Evolutionary conservation across 208 protist species (phyloP).

Genomic region (Trypanosoma theileri): DNA sequence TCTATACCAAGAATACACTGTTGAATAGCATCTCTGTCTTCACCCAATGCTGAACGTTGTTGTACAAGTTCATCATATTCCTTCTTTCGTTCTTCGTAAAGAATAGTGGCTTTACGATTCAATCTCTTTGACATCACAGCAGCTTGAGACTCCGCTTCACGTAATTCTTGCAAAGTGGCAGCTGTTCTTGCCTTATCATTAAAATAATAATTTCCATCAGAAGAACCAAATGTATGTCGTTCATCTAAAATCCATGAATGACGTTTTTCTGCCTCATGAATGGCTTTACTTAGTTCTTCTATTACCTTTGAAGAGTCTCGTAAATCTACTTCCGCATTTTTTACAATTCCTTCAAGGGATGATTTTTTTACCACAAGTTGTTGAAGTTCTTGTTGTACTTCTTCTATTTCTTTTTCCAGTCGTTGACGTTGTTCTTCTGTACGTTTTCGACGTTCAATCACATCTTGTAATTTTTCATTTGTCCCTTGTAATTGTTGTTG

Average conservation of each 20-base stretch:
- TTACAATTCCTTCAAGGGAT: constrained; percentile 61
- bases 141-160: constrained; percentile 70
- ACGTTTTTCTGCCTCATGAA: constrained; percentile 64
- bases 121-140: constrained; percentile 77
- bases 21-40: constrained; percentile 97
- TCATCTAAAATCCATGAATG: constrained; percentile 61
- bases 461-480: constrained; percentile 36
- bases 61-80: constrained; percentile 97
- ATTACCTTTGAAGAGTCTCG: constrained; percentile 42
- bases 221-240: constrained; percentile 43
- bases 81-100: constrained; percentile 94
- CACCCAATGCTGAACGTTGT: constrained; percentile 91
- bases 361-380: constrained; percentile 55
- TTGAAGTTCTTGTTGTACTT: constrained; percentile 73
- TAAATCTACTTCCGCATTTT: constrained; percentile 84
- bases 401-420: constrained; percentile 79
- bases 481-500: constrained; percentile 36
- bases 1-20: constrained; percentile 97
- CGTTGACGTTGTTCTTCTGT: constrained; percentile 50
- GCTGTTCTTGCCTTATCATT: constrained; percentile 54
- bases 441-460: constrained; percentile 39
- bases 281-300: constrained; percentile 47
- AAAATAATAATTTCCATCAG: constrained; percentile 66
- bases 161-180: constrained; percentile 65
- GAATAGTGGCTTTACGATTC: constrained; percentile 93